Evolutionary conservation across 2,329 filamentous ascomycete species (phyloP), one percentile per base, ranked within the genome.

Genomic region (Verticillium nubilum): DNA sequence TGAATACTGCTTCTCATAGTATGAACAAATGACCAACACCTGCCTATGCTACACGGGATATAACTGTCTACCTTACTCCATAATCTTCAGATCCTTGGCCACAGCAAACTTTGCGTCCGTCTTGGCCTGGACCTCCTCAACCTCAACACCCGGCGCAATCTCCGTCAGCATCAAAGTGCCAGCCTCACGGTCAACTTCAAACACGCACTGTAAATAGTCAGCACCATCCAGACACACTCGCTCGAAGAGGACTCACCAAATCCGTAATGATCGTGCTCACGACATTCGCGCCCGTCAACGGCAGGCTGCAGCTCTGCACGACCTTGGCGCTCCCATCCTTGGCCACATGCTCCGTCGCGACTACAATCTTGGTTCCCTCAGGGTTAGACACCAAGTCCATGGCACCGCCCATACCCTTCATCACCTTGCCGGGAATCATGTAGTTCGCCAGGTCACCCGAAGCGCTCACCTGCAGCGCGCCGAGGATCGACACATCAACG

Each of bases 401-500:
- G 19, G 87, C 87, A 28, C 87, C 87, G 62, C 91, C 91, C 87
- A 96, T 95, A 19, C 91, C 91, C 80, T 95, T 95, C 75, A 92
- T 86, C 12, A 91, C 85, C 74, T 94, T 95, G 26, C 91, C 91
- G 0, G 91, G 91, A 63, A 96, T 89, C 88, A 95, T 95, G 80
- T 91, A 96, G 75, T 95, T 95, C 53, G 91, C 91, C 58, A 96
- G 75, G 70, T 96, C 91, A 27, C 91, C 91, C 2, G 83, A 80
- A 0, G 90, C 90, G 64, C 86, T 88, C 25, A 95, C 91, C 76
- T 96, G 90, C 65, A 94, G 85, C 2, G 91, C 88, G 3, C 91
- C 91, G 0, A 96, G 82, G 68, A 96, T 92, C 0, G 89, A 92
- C 5, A 96, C 87, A 68, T 96, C 88, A 50, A 96, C 87, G 67